Base-by-base conservation (phyloP, 2,329 filamentous ascomycete species). In the Colletotrichum neosansevieriae region DNA sequence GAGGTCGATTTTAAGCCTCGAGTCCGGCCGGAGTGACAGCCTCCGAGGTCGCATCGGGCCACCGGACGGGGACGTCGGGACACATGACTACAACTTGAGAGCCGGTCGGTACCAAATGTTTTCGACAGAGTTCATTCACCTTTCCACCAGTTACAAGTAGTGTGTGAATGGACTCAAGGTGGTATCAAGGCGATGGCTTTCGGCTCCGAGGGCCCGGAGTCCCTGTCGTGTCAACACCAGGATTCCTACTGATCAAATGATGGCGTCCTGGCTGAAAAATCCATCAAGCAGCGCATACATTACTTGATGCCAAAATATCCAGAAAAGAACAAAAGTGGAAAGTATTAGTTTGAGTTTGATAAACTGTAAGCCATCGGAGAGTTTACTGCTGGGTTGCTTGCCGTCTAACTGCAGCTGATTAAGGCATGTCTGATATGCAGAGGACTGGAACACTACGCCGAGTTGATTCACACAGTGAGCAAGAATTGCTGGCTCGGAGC, bases 31-130 rank as follows among this genome's bases (percentile, higher is more conserved):
- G 66, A 69, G 62, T 49, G 32, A 17, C 13, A 44, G 49, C 61
- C 42, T 69, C 66, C 66, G 66, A 60, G 54, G 61, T 69, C 65
- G 66, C 66, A 69, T 60, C 61, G 54, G 62, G 36, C 49, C 42
- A 47, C 51, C 34, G 66, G 66, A 50, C 44, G 17, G 17, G 42
- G 19, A 24, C 24, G 24, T 51, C 7, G 44, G n/a, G 36, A 11
- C 61, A 60, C 62, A 66, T 66, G 66, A 69, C 66, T 21, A 51
- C 24, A 54, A 53, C 17, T 56, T 24, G 34, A 29, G 42, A 29
- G 34, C 2, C 38, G n/a, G 13, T 68, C 54, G 66, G 66, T 45
- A 66, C 54, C 49, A 36, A n/a, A 34, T 0, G 44, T 21, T 56
- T 9, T 32, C 12, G 19, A 21, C 10, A n/a, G 21, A 12, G 12